A percentile compares a stretch with the other conserved stretches of the same genome.
Conservation (phyloP, 441 rosid species). For the Gossypium aridum region DNA sequence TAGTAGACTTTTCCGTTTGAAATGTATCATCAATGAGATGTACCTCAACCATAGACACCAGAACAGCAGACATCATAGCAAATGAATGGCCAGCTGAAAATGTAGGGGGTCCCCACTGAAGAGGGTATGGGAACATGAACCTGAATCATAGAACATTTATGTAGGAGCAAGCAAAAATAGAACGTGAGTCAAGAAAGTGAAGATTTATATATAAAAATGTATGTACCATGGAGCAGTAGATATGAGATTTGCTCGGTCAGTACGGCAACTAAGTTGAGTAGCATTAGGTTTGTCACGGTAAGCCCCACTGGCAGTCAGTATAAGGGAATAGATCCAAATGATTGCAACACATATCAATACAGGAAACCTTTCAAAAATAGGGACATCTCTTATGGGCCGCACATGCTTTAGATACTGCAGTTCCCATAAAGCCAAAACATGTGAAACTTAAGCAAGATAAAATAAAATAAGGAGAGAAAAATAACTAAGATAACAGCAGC, state of each 20-base stretch:
- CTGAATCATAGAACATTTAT: slow-evolving; percentile 22
- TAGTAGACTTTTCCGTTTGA: not conserved
- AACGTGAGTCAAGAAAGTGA: not conserved
- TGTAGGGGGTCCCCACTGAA: slow-evolving; percentile 83
- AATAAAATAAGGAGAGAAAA: not conserved
- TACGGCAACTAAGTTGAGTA: slow-evolving; percentile 59
- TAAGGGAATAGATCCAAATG: slow-evolving; percentile 55
- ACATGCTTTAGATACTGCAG: slow-evolving; percentile 90
- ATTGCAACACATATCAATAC: slow-evolving; percentile 48
- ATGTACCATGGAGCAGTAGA: slow-evolving; percentile 72
- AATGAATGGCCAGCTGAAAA: slow-evolving; percentile 73
- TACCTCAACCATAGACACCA: slow-evolving; percentile 77
- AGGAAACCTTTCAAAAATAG: slow-evolving; percentile 62
- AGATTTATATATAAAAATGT: not conserved
- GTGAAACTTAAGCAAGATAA: not conserved
- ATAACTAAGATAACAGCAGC: not conserved
- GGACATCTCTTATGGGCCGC: slow-evolving; percentile 49
- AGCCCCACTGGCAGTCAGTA: slow-evolving; percentile 67
- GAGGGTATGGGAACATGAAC: slow-evolving; percentile 73
- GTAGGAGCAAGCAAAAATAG: not conserved
- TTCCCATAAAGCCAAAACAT: slow-evolving; percentile 13
- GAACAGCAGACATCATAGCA: slow-evolving; percentile 75
- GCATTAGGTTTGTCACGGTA: slow-evolving; percentile 36
- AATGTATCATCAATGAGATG: not conserved
- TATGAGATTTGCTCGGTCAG: slow-evolving; percentile 61